Evolutionary conservation across 1,284 basidiomycete genomes (phyloP), one percentile per base, ranked within the genome.

Genomic region (Exsudoporus floridanus): DNA sequence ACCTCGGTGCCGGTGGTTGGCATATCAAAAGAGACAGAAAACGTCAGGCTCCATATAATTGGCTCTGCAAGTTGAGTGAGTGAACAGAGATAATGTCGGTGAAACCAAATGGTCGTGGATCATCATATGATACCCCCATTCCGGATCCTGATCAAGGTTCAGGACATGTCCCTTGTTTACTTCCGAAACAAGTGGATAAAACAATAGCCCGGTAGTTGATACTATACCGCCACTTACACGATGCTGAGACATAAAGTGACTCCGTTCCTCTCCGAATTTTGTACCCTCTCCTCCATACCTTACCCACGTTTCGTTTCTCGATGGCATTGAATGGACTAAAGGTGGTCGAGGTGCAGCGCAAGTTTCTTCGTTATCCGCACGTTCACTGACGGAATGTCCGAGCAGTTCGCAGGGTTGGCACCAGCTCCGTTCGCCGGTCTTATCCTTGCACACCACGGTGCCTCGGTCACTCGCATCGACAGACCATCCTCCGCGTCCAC

Each of bases 341-440:
- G 56, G 83, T 85, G 42, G 67, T 85, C 52, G 83, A 86, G 73
- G 83, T 82, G 49, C 41, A 34, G 2, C 12, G 12, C 19, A 9
- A 30, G 1, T 18, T 5, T 4, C 28, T 35, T 56, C 8, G 16
- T 52, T 21, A 3, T 27, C n/a, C 4, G 12, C 9, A 25, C n/a
- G 23, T 23, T 7, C 13, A 19, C 21, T 53, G 12, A 62, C 44
- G 10, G 1, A 27, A n/a, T 4, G 7, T 21, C 33, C 28, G 23
- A 34, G 16, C 57, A 93, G 86, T 92, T 93, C 62, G 90, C 86
- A 25, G 91, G 90, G n/a, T 75, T 93, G 14, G 91, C 90, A 6
- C 91, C 91, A 2, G 90, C 82, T 1, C 90, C 90, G 0, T 91
- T 88, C 59, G 82, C 88, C 8, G 89, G 88, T n/a, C 77, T 92